Evolutionary conservation across 2,329 filamentous ascomycete genomes (phyloP).

Genomic region (Aspergillus sojae): DNA sequence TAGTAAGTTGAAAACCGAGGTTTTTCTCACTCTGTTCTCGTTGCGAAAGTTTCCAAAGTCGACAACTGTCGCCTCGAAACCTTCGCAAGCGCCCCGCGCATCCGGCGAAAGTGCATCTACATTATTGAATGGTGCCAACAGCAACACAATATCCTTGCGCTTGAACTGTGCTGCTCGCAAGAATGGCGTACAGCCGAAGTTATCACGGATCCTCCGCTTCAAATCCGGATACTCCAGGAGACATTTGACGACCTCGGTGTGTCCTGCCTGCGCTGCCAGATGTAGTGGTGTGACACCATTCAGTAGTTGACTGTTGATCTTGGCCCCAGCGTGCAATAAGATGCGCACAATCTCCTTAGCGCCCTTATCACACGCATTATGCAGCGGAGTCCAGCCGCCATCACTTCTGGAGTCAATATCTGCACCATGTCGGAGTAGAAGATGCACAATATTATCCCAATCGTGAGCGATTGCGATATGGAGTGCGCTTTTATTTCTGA

Average conservation of each 20-base stretch:
- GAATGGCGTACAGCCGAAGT: constrained; percentile 45
- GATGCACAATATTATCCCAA: constrained; percentile 37
- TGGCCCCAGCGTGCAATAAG: constrained; percentile 42
- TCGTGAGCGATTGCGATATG: constrained; percentile 54
- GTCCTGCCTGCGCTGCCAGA: constrained; percentile 43
- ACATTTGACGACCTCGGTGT: constrained; percentile 39
- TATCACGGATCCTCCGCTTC: constrained; percentile 38
- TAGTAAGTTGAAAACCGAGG: constrained; percentile 55
- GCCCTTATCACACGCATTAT: constrained; percentile 57
- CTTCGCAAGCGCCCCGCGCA: constrained; percentile 50
- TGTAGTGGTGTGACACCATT: constrained; percentile 45
- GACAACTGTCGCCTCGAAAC: constrained; percentile 56
- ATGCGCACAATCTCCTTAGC: constrained; percentile 48
- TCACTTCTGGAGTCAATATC: constrained; percentile 52
- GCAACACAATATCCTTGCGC: constrained; percentile 38
- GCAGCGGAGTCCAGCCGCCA: constrained; percentile 57
- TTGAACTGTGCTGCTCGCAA: constrained; percentile 44
- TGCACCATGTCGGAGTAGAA: constrained; percentile 50
- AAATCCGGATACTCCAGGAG: constrained; percentile 36
- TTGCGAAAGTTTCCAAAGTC: constrained; percentile 54
- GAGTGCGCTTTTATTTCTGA: constrained; percentile 49
- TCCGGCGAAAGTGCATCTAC: constrained; percentile 38
- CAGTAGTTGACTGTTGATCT: constrained; percentile 42
- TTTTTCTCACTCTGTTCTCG: constrained; percentile 50
- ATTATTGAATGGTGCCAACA: constrained; percentile 42